Base-by-base conservation (phyloP, 805 yeast genomes). In the Yamadazyma olivae region DNA sequence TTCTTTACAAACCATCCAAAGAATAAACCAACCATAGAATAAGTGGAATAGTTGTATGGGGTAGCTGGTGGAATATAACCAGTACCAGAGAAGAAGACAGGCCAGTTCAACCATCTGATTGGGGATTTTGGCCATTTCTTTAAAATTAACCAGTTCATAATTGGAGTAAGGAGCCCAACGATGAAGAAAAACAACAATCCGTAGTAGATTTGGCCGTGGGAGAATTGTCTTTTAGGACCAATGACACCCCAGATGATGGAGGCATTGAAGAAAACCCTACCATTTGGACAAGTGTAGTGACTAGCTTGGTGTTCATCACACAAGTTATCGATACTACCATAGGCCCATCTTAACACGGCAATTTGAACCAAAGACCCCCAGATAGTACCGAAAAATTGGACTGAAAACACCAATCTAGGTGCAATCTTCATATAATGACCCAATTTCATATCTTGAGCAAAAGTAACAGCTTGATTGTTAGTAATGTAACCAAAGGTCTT, bases 21-120 rank as follows among this genome's bases (percentile, higher is more conserved):
- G 20, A 43, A 5, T 27, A 52, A 41, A n/a, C 58, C 56, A 31
- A 48, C 52, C 17, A 49, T 43, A 43, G 79, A 72, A 61, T 73
- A 81, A 6, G 77, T 57, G 21, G 75, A 70, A 56, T 79, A 80
- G 54, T 79, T 80, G 55, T 79, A 81, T 19, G 84, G 79, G 4
- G 88, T 79, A 25, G 85, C 82, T 27, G 91, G 90, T 12, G 91
- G 90, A 48, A 81, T 76, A 46, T 70, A 67, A 30, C 80, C 81
- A n/a, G 71, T 61, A 46, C 71, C 73, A 12, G 65, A 54, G 54
- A 67, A 67, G 57, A 67, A 67, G 30, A 67, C 61, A 8, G 48
- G 48, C 44, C 45, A 41, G 28, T 41, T 39, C 25, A 44, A 35
- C 41, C 44, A 39, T 31, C 32, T 41, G 16, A 44, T 22, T 18